Evolutionary conservation across 2,329 filamentous ascomycete species (phyloP).

Genomic region (Trichoderma sp.): DNA sequence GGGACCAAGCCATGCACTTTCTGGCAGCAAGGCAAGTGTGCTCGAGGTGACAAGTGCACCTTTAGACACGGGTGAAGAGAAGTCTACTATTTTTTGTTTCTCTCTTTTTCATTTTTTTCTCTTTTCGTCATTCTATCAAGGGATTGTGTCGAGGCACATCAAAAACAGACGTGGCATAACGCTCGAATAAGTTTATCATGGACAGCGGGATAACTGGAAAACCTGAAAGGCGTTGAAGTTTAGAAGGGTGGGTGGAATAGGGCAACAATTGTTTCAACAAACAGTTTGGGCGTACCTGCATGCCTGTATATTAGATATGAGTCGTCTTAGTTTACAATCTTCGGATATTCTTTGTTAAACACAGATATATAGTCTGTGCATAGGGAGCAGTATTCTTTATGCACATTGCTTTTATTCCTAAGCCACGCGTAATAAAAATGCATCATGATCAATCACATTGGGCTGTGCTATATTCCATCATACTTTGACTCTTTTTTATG

Average conservation of each 20-base stretch:
- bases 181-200: neutral
- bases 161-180: neutral
- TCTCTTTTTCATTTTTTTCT: neutral
- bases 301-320: slow-evolving; percentile 22
- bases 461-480: neutral
- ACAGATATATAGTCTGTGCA: neutral
- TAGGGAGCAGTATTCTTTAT: neutral
- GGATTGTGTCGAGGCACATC: neutral
- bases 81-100: neutral
- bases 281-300: neutral
- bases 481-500: neutral
- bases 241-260: neutral
- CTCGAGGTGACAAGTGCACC: slow-evolving; percentile 72
- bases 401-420: neutral
- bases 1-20: slow-evolving; percentile 71
- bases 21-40: slow-evolving; percentile 70
- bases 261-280: neutral
- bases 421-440: neutral
- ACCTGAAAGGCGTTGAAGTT: slow-evolving; percentile 19
- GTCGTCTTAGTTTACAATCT: neutral
- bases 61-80: slow-evolving; percentile 62
- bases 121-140: neutral
- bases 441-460: neutral
- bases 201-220: neutral
- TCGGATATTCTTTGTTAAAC: neutral